phyloP scores from a whole-genome alignment of 306 rosid species.

The Fragaria iinumae region DNA sequence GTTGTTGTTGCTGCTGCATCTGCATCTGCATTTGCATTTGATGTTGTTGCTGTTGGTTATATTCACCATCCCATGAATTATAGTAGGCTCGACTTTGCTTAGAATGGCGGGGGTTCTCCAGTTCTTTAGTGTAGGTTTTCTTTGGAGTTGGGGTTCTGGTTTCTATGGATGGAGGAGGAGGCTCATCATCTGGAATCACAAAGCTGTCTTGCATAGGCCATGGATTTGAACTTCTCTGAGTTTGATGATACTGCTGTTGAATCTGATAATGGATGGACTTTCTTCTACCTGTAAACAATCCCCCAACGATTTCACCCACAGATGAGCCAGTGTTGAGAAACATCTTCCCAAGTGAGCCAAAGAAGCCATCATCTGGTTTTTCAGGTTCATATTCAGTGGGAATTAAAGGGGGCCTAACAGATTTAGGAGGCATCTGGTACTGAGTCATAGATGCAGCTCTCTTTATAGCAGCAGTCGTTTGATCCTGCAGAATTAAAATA shows the following conservation, averaged over 20 bases:
- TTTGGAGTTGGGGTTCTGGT: constrained; percentile 52
- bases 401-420: constrained; percentile 78
- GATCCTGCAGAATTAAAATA: constrained; percentile 43
- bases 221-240: constrained; percentile 40
- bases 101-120: constrained; percentile 53
- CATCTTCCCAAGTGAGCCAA: constrained; percentile 83
- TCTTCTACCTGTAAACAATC: constrained; percentile 62
- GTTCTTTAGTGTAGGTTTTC: constrained; percentile 55
- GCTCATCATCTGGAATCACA: constrained; percentile 85
- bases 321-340: constrained; percentile 67
- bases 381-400: constrained; percentile 76
- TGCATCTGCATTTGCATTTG: constrained; percentile 29
- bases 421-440: constrained; percentile 61
- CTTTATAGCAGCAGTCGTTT: constrained; percentile 40
- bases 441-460: constrained; percentile 49
- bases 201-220: constrained; percentile 97
- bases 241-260: constrained; percentile 65
- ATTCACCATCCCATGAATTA: constrained; percentile 56
- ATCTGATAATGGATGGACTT: constrained; percentile 57
- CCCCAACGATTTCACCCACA: constrained; percentile 56
- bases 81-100: constrained; percentile 52
- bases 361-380: constrained; percentile 74
- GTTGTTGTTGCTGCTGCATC: constrained; percentile 41
- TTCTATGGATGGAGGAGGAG: constrained; percentile 86
- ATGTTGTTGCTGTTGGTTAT: constrained; percentile 38